Evolutionary conservation across 768 basidiomycete genomes (phyloP).

Genomic region (Fomitopsis pulvina): DNA sequence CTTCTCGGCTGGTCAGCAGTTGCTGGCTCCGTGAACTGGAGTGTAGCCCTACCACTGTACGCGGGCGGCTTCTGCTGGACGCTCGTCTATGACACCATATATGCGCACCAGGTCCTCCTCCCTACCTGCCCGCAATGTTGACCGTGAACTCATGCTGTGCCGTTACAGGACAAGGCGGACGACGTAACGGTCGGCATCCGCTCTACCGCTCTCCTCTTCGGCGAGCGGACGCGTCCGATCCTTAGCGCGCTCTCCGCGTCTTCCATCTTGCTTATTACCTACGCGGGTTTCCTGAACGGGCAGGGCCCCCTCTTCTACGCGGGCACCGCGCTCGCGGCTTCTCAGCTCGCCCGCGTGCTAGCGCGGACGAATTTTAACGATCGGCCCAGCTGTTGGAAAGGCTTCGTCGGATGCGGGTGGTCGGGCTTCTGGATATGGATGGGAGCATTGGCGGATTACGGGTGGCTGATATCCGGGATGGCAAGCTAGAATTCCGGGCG

Average conservation of each 20-base stretch:
- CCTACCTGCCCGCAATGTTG: neutral
- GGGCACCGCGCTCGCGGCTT: conserved; percentile 64
- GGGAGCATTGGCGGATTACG: conserved; percentile 71
- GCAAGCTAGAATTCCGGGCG: neutral
- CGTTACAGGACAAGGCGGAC: conserved; percentile 78
- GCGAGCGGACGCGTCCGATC: conserved; percentile 65
- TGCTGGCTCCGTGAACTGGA: conserved; percentile 74
- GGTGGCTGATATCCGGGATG: conserved; percentile 13
- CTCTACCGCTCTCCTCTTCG: conserved; percentile 92
- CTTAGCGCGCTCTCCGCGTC: conserved; percentile 67
- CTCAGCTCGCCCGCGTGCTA: conserved; percentile 75
- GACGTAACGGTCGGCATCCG: conserved; percentile 85
- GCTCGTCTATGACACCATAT: conserved; percentile 94
- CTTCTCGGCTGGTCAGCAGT: conserved; percentile 96
- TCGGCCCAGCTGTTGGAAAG: conserved; percentile 81
- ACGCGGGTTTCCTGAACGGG: conserved; percentile 74
- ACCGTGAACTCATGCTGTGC: neutral
- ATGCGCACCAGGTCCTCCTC: conserved; percentile 81
- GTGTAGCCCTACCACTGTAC: conserved; percentile 80
- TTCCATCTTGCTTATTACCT: conserved; percentile 66
- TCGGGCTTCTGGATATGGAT: conserved; percentile 84
- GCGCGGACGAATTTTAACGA: conserved; percentile 68
- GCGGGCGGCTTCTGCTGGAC: conserved; percentile 90
- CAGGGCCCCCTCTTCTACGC: conserved; percentile 77
- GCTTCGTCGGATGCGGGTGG: conserved; percentile 86